Percentiles rank a stretch among this genome's conserved stretches.
Conservation (phyloP, 768 basidiomycete genomes). For the Melanogaster broomeanus region DNA sequence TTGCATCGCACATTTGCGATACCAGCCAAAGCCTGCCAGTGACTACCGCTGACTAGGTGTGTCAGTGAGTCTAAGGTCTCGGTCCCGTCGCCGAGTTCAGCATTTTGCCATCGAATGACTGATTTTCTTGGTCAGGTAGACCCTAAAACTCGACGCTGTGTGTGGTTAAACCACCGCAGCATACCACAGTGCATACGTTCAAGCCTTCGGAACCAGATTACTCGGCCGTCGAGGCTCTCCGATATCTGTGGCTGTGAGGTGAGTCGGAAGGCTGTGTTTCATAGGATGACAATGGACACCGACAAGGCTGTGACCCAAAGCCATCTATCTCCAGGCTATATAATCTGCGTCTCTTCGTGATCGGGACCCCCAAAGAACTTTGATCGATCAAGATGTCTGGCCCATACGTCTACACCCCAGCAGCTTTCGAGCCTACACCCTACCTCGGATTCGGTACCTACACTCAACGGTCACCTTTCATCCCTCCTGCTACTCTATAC, state of each 20-base stretch:
- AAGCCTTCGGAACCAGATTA: neutral
- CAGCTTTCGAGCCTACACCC: slow-evolving; percentile 35
- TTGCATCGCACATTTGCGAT: too few relatives aligned
- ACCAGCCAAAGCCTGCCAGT: too few relatives aligned
- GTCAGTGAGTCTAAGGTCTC: too few relatives aligned
- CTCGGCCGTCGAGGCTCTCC: slow-evolving; percentile 5
- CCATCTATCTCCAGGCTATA: slow-evolving; percentile 20
- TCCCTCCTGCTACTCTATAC: slow-evolving; percentile 39
- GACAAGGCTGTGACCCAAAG: slow-evolving; percentile 12
- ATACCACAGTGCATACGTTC: neutral
- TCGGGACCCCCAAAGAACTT: neutral
- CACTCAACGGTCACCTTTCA: slow-evolving; percentile 44
- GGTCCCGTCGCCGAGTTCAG: too few relatives aligned
- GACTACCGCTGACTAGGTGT: too few relatives aligned
- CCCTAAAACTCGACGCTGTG: too few relatives aligned
- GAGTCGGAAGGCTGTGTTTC: slow-evolving; percentile 13
- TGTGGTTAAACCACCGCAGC: neutral
- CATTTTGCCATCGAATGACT: too few relatives aligned
- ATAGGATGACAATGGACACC: neutral
- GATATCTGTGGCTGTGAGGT: slow-evolving; percentile 20
- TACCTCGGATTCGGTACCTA: slow-evolving; percentile 34
- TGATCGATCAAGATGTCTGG: slow-evolving; percentile 34
- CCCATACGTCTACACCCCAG: slow-evolving; percentile 46
- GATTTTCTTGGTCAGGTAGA: too few relatives aligned
- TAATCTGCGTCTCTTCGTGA: neutral